Conservation (phyloP, 495 filamentous ascomycete genomes). For the Neurospora sp. region DNA sequence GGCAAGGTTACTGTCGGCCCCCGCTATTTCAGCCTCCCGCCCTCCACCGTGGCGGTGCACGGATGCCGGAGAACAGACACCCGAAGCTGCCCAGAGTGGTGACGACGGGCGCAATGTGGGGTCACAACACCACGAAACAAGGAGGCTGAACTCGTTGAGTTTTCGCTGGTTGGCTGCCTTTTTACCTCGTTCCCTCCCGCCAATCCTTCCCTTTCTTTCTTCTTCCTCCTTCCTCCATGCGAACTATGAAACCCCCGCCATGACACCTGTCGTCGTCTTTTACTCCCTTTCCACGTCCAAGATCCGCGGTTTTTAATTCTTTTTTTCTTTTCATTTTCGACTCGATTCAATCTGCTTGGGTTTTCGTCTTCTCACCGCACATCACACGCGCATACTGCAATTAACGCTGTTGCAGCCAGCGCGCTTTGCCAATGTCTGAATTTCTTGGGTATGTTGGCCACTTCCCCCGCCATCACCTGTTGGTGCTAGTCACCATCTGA, state of each 20-base stretch:
- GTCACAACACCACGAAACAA: conserved; percentile 4
- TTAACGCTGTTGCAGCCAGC: not conserved
- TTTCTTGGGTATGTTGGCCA: conserved; percentile 36
- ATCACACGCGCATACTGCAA: conserved; percentile 4
- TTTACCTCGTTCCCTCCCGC: conserved; percentile 1
- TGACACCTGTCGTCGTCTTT: not conserved
- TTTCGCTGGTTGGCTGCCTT: conserved; percentile 14
- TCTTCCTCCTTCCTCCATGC: conserved; percentile 3
- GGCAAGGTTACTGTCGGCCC: not conserved
- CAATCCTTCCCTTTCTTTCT: conserved; percentile 6
- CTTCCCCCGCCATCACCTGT: not conserved
- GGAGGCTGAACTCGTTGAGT: conserved; percentile 21
- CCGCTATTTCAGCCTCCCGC: not conserved
- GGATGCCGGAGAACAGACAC: not conserved
- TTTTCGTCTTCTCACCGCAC: not conserved
- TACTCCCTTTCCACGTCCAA: not conserved
- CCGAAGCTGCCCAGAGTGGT: not conserved
- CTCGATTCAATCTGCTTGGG: not conserved
- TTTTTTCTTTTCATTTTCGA: not conserved
- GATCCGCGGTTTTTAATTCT: not conserved
- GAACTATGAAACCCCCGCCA: conserved; percentile 6
- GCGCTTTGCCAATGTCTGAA: conserved; percentile 33
- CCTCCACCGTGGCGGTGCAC: conserved; percentile 7
- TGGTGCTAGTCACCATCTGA: not conserved
- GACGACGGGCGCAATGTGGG: not conserved